Percentiles rank a stretch among this genome's conserved stretches.
phyloP scores from a whole-genome alignment of 1,284 basidiomycete genomes.

The Mycena citricolor region DNA sequence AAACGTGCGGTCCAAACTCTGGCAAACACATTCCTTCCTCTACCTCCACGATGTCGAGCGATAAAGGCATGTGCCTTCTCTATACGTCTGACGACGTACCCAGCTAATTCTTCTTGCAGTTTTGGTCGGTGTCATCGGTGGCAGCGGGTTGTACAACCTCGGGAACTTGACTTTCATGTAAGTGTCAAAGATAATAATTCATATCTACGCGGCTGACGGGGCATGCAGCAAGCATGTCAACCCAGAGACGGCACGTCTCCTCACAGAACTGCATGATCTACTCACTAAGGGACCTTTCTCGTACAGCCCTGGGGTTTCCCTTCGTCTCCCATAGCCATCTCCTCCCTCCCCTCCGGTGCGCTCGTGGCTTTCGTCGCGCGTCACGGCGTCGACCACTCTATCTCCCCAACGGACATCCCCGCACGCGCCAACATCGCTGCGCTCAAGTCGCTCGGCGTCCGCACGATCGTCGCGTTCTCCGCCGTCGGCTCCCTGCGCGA shows the following conservation, averaged over 20 bases:
- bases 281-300: too few species aligned
- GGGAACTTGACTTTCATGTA: conserved; percentile 21
- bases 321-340: conserved; percentile 90
- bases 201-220: not conserved
- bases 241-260: conserved; percentile 13
- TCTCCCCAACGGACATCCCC: conserved; percentile 78
- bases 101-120: conserved; percentile 2
- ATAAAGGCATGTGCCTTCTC: conserved; percentile 15
- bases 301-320: conserved; percentile 90
- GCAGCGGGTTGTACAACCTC: conserved; percentile 21
- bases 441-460: conserved; percentile 88
- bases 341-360: conserved; percentile 73
- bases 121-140: conserved; percentile 20
- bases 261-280: not conserved
- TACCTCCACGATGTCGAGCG: conserved; percentile 16
- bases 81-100: not conserved
- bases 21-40: too few species aligned
- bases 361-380: conserved; percentile 90
- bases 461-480: conserved; percentile 89
- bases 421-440: conserved; percentile 93
- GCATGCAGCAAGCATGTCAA: conserved; percentile 12
- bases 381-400: conserved; percentile 79
- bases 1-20: too few species aligned
- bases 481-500: conserved; percentile 96
- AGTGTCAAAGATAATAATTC: conserved; percentile 1